Evolutionary conservation across 1,284 basidiomycete genomes (phyloP), one percentile per base, ranked within the genome.

Genomic region (Hypsizygus ulmarius): DNA sequence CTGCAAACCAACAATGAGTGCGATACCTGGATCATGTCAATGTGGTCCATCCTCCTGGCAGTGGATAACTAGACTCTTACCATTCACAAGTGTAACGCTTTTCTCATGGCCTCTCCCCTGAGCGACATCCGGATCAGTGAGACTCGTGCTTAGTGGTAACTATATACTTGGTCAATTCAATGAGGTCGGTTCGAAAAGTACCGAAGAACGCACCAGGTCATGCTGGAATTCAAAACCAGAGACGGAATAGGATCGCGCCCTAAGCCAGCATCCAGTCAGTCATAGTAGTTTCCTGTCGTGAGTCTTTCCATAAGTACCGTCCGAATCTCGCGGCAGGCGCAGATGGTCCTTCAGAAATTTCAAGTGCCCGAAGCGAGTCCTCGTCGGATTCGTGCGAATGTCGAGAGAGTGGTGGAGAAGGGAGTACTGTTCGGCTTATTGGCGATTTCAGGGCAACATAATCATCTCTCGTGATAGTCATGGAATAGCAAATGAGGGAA

Each of bases 1-100:
- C 71, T 94, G 91, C 52, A 84, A 69, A 4, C 93, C 91, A 15
- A 90, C 81, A 50, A 93, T 80, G 38, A 95, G 71, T 21, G 88
- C 91, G 59, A 95, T 81, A n/a, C 87, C 92, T 37, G 16, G 12
- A 34, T 39, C 18, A n/a, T 18, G 30, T 18, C 27, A 25, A 58
- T 51, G 34, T 40, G 44, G 25, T 43, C 11, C 10, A 39, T 36
- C 36, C 19, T 43, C 35, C 21, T 30, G 37, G 44, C 25, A 19
- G 36, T 52, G 8, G 15, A 37, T 18, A 44, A 9, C 16, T 35
- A 39, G n/a, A 47, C 10, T 62, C 79, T 55, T 58, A 88, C 91
- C 90, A 61, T 90, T 89, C 7, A 88, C 60, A 21, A 93, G 64
- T 9, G 84, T 78, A n/a, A 93, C 81, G 55, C 73, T 89, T 66